Base-by-base conservation (phyloP, 192 early-diverging fungal species). In the Funneliformis mosseae region DNA sequence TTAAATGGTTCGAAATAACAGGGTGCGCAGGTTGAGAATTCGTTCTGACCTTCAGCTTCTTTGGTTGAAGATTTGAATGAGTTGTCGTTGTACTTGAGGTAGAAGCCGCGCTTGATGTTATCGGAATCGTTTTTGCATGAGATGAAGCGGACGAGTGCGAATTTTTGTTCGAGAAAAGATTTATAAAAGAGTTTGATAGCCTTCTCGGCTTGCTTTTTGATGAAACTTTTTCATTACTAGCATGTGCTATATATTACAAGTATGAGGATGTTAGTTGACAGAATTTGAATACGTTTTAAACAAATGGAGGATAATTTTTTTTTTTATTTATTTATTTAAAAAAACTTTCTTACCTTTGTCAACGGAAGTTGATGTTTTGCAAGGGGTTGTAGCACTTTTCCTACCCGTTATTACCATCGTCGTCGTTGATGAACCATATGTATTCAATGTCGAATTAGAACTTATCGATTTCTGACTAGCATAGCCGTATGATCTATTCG, bases 361-460 rank as follows among this genome's bases (percentile, higher is more conserved):
- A 55, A n/a, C 50, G 50, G 50, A 55, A 21, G 18, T 6, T 23
- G 41, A 1, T 72, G 42, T 45, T 42, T 18, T 46, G n/a, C 39
- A 45, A n/a, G 27, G 76, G 64, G 59, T 38, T 7, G 33, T 43
- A 38, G 60, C 55, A 43, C 59, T 77, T 63, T 64, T 64, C 64
- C 75, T 28, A 8, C 61, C 59, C 16, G 50, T 55, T 55, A 55
- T 21, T 55, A 18, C 21, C 50, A 45, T 45, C 9, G 43, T 45
- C 8, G 8, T 42, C 1, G 43, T 14, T 39, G 66, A 66, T 66
- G 21, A 27, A 1, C 28, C 64, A 28, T 23, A 23, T 33, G 33
- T 0, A 33, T 33, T 33, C 0, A 33, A 33, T 33, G 33, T 33
- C 33, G 33, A 3, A 63, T 5, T 63, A 21, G 16, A 27, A 14